Base-by-base conservation (phyloP, 371 early-diverging fungal species). In the Thermomucor indicae-seudaticae region DNA sequence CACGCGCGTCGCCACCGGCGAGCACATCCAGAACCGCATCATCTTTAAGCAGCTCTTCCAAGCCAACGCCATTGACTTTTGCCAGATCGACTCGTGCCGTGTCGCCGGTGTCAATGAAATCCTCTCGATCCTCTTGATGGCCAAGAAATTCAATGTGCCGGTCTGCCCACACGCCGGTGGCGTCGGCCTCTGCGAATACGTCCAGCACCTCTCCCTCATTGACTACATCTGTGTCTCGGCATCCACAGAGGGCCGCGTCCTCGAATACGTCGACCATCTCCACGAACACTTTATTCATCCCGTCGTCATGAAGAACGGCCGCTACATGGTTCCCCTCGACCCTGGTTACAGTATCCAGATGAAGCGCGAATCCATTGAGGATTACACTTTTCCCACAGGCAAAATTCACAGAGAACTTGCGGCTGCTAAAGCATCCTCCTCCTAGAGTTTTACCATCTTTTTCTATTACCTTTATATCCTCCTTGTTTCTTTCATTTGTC, bases 41-140 rank as follows among this genome's bases (percentile, higher is more conserved):
- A 67, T 76, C 24, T 76, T 76, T 53, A 76, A 76, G 49, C 76
- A 76, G 49, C 56, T 76, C 16, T 76, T 76, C 62, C 72, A 72
- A 58, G 72, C 72, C 28, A 27, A 68, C 12, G 76, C 76, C n/a
- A 72, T 76, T 43, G 76, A 76, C 48, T 67, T 62, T 30, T 76
- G 76, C 50, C 76, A 76, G 47, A 70, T 76, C 22, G 76, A 76
- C 44, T 51, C 76, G 0, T 76, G 76, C 46, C 76, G 76, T 57
- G 76, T 76, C 8, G 72, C 60, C 32, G 69, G 76, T 58, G 70
- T 76, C 4, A 76, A 72, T 39, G 76, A 76, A 50, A 51, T 76
- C 8, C 58, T 76, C n/a, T 64, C 76, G 19, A 76, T 76, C 41
- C 47, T 76, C 8, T 55, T 76, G 30, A 76, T 76, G 76, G 72